phyloP scores from a whole-genome alignment of 139 green algal genomes.

The Ostreobium quekettii region DNA sequence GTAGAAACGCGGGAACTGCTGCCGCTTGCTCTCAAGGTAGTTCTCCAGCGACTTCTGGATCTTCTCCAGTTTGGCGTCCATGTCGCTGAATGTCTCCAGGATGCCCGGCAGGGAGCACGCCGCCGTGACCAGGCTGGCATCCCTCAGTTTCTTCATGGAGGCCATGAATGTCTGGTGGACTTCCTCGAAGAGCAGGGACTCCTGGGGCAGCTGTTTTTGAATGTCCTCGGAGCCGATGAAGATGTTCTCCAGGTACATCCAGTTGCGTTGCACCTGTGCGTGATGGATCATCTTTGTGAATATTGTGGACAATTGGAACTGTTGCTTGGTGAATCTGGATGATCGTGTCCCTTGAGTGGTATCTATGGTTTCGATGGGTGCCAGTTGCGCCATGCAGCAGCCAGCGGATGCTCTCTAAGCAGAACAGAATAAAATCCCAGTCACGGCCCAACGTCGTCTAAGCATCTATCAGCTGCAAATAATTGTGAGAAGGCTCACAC shows the following conservation, averaged over 20 bases:
- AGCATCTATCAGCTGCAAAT: too few species aligned
- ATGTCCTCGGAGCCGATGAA: conserved; percentile 87
- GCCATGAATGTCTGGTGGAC: conserved; percentile 55
- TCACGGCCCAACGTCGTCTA: too few species aligned
- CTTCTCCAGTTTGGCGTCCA: conserved; percentile 75
- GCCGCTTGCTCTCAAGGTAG: conserved; percentile 82
- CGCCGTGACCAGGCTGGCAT: conserved; percentile 31
- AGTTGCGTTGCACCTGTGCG: conserved; percentile 78
- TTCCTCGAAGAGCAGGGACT: conserved; percentile 59
- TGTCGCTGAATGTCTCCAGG: conserved; percentile 66
- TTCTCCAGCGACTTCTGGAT: conserved; percentile 84
- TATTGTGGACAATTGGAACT: too few species aligned
- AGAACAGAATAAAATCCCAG: too few species aligned
- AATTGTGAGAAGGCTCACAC: too few species aligned
- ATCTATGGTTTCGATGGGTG: too few species aligned
- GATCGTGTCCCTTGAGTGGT: too few species aligned
- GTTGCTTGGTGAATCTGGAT: too few species aligned
- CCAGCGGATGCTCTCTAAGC: too few species aligned
- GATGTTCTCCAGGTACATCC: conserved; percentile 90
- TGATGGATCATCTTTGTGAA: too few species aligned
- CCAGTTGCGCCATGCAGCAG: too few species aligned
- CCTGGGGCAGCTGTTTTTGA: conserved; percentile 73
- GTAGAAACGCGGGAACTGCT: conserved; percentile 87
- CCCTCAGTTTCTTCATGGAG: conserved; percentile 43
- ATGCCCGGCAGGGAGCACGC: conserved; percentile 43